phyloP scores from a whole-genome alignment of 352 stramenopile genomes.

The Aphanomyces cochlioides region DNA sequence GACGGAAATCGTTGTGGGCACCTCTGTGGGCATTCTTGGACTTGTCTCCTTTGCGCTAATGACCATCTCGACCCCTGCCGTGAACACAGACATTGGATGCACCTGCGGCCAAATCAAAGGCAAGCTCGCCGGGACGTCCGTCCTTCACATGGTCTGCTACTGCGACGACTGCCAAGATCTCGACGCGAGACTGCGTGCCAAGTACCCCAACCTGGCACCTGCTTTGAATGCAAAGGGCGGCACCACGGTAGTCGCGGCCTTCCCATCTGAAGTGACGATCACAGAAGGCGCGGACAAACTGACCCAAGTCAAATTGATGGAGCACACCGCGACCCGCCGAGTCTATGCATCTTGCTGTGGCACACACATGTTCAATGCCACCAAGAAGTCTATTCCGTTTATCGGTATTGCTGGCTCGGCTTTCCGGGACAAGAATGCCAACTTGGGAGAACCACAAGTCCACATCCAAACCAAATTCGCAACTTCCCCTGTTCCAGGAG shows the following conservation, averaged over 20 bases:
- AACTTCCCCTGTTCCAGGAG: not conserved
- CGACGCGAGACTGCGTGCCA: not conserved
- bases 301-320: not conserved
- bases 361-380: slow-evolving; percentile 24
- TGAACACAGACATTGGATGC: slow-evolving; percentile 4
- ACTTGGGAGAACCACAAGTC: not conserved
- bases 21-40: not conserved
- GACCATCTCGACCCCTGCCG: not conserved
- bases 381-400: not conserved
- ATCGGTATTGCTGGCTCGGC: not conserved
- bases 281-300: slow-evolving; percentile 4
- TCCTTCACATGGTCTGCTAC: slow-evolving; percentile 17
- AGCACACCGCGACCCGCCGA: slow-evolving; percentile 5
- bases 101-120: slow-evolving; percentile 17
- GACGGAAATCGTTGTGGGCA: not conserved
- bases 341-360: slow-evolving; percentile 26
- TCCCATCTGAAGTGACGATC: slow-evolving; percentile 11
- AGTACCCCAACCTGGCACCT: not conserved
- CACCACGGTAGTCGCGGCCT: slow-evolving; percentile 1
- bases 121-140: not conserved
- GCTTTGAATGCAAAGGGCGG: slow-evolving; percentile 8
- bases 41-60: not conserved
- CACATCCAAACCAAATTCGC: slow-evolving; percentile 8
- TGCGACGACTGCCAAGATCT: slow-evolving; percentile 23
- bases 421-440: not conserved